Base-by-base conservation (phyloP, 2,329 filamentous ascomycete genomes). In the Tricladium varicosporioides region DNA sequence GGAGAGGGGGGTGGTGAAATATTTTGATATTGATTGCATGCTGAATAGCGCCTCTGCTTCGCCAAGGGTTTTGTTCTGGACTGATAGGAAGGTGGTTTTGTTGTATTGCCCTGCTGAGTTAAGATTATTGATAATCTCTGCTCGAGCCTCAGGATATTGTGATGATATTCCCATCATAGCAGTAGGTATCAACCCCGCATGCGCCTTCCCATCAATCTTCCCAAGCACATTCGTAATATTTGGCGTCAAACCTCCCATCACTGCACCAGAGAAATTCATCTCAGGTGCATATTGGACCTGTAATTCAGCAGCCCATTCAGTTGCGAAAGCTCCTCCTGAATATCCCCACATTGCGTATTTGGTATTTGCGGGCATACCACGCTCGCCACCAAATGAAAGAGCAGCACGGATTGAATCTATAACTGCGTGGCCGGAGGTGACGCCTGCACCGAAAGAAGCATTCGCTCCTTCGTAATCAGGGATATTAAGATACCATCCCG, bases 251-350 rank as follows among this genome's bases (percentile, higher is more conserved):
- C 80, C 80, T 2, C 81, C 80, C 0, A 83, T 60, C 0, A 78
- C 80, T 1, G 74, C 76, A 2, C 79, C 80, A 1, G 70, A 70
- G 32, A 84, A 72, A 1, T 71, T 67, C 5, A 84, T 66, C 42
- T 82, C 79, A 0, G 81, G 79, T 0, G 81, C 81, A 58, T 84
- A 84, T 4, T 70, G 69, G 0, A 72, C 70, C 45, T 80, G 78
- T 18, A 83, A 65, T 50, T 83, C 79, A 14, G 78, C 76, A 0
- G 81, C 81, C 72, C 75, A 80, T 31, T 78, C 78, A 2, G 72
- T 77, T 0, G 80, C 80, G 15, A 83, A 60, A 1, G 76, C 75
- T 3, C 81, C 81, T 2, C 82, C 82, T 0, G 78, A 81, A 63
- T 83, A 84, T 0, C 82, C 82, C 79, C 79, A 83, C 54, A 82